A percentile compares a stretch with the other conserved stretches of the same genome.
Evolutionary conservation across 2,329 filamentous ascomycete species (phyloP).

Genomic region (Rachicladosporium sp.): DNA sequence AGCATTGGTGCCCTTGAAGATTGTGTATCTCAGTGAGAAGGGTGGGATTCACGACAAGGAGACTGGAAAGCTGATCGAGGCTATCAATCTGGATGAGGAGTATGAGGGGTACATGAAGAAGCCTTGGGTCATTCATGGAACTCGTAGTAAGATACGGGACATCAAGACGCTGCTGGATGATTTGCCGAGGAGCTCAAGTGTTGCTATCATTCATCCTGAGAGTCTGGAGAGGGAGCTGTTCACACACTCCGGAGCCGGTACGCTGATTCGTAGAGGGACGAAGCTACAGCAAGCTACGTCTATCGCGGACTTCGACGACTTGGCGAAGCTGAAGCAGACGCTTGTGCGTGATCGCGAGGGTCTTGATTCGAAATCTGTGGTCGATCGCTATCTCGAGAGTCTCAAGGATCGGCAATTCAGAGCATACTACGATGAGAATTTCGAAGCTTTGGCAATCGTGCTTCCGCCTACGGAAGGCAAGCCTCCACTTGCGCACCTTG

Average conservation of each 20-base stretch:
- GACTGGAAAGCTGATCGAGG: constrained; percentile 87
- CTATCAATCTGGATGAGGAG: constrained; percentile 94
- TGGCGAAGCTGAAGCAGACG: constrained; percentile 67
- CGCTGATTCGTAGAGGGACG: constrained; percentile 80
- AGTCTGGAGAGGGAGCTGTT: constrained; percentile 95
- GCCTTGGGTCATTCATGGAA: constrained; percentile 90
- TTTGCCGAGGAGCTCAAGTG: constrained; percentile 80
- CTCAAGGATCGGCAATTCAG: constrained; percentile 70
- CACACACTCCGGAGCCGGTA: constrained; percentile 89
- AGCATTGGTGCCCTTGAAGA: constrained; percentile 83
- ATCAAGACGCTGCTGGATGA: constrained; percentile 87
- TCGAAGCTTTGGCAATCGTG: constrained; percentile 86
- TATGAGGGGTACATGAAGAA: constrained; percentile 86
- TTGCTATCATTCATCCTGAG: constrained; percentile 93
- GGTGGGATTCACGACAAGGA: constrained; percentile 90
- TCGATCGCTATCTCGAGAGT: constrained; percentile 75
- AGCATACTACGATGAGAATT: constrained; percentile 85
- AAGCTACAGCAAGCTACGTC: constrained; percentile 67
- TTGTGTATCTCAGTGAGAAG: constrained; percentile 97
- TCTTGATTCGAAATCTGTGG: constrained; percentile 67
- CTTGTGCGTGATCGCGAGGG: constrained; percentile 72
- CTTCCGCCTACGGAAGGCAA: constrained; percentile 57
- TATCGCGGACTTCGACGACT: constrained; percentile 62
- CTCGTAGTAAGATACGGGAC: constrained; percentile 91
- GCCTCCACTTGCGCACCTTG: constrained; percentile 65